Base-by-base conservation (phyloP, 352 stramenopile species). In the Globisporangium radiosum region DNA sequence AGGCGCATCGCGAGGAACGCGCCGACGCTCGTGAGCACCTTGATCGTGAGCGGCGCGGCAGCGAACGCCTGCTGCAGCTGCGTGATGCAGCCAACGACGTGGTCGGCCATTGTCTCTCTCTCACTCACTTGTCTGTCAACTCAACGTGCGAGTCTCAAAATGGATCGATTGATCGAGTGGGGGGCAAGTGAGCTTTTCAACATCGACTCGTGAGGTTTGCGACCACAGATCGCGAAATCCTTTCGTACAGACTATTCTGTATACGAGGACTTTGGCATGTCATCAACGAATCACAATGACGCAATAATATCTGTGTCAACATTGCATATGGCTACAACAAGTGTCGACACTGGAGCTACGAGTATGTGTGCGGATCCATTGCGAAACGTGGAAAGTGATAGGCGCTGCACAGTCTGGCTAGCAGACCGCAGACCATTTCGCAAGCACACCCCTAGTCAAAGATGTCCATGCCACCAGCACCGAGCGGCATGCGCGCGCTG, bases 1-100 rank as follows among this genome's bases (percentile, higher is more conserved):
- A 90, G 33, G 60, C 79, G 79, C 62, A 68, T 64, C 10, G 87
- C 59, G 44, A 90, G 52, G 42, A 88, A 60, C 8, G 57, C 78
- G 52, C 76, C 81, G 39, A 90, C 56, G 13, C 54, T 65, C 3
- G 65, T 68, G 13, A 78, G 67, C n/a, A 73, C 54, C 56, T 86
- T 71, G 49, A 90, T 63, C 52, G 63, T 17, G 54, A 76, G 51
- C 36, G 81, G 71, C 51, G 72, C 70, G 14, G 59, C 52, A 40
- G 42, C 14, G 36, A 88, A 63, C 50, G 69, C 58, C 36, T 65
- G 49, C 55, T 77, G 64, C 50, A 80, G 36, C 40, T 60, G 55
- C 45, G 65, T 53, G 54, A 85, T 45, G 51, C n/a, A 15, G 13
- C 33, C 54, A 40, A 66, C 37, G 15, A 60, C 53, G 13, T 53